Evolutionary conservation across 2,329 filamentous ascomycete genomes (phyloP).

Genomic region (Boeremia lycopersici): DNA sequence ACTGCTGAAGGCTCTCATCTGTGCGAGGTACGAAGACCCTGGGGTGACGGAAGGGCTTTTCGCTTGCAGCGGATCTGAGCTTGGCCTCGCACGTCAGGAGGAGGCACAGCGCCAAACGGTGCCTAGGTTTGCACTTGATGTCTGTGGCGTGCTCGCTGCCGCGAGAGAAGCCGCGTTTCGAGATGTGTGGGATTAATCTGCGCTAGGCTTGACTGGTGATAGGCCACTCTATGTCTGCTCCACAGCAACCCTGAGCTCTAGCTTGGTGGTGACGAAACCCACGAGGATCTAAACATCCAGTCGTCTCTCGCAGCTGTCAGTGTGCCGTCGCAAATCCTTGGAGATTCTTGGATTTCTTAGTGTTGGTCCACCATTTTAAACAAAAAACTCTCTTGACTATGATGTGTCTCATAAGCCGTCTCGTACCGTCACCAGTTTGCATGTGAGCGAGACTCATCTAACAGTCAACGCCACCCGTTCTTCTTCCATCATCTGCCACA

Average conservation of each 20-base stretch:
- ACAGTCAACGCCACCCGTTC: background rate
- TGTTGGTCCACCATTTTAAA: background rate
- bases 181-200: background rate
- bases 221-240: constrained; percentile 5
- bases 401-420: background rate
- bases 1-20: background rate
- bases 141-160: constrained; percentile 10
- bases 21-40: background rate
- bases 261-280: constrained; percentile 3
- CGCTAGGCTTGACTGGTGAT: constrained; percentile 1
- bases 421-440: background rate
- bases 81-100: constrained; percentile 19
- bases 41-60: constrained; percentile 11
- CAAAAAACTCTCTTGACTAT: background rate
- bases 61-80: constrained; percentile 34
- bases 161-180: background rate
- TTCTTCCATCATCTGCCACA: background rate
- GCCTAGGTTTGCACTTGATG: background rate
- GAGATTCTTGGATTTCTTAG: constrained; percentile 11
- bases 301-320: background rate
- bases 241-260: constrained; percentile 8
- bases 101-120: constrained; percentile 7
- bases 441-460: background rate
- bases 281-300: background rate
- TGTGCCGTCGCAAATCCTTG: background rate